phyloP scores from a whole-genome alignment of 2,329 filamentous ascomycete species.

The Stachybotrys elegans region DNA sequence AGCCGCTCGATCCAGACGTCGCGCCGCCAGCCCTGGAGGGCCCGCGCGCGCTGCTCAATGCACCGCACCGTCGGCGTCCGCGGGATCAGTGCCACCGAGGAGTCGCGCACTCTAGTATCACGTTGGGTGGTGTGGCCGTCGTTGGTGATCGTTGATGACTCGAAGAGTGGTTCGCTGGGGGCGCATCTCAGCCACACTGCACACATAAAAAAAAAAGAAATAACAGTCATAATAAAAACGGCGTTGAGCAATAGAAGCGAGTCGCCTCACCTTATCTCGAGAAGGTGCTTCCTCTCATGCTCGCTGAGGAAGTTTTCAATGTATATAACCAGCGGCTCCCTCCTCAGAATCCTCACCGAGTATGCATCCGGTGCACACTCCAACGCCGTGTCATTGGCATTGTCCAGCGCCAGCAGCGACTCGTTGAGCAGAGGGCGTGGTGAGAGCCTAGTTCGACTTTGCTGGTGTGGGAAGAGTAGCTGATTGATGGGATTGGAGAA shows the following conservation, averaged over 20 bases:
- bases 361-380: slow-evolving; percentile 37
- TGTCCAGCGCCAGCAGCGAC: slow-evolving; percentile 45
- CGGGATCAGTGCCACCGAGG: slow-evolving; percentile 46
- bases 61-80: slow-evolving; percentile 39
- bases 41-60: slow-evolving; percentile 40
- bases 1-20: slow-evolving; percentile 49
- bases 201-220: no score
- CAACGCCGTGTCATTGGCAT: slow-evolving; percentile 25
- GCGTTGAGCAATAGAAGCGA: neutral
- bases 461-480: slow-evolving; percentile 24
- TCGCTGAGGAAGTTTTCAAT: slow-evolving; percentile 44
- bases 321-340: slow-evolving; percentile 48
- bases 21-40: slow-evolving; percentile 48
- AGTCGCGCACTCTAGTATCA: slow-evolving; percentile 43
- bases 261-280: slow-evolving; percentile 43
- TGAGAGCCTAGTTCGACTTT: slow-evolving; percentile 15
- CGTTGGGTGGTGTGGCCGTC: slow-evolving; percentile 37
- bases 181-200: no score
- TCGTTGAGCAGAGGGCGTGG: slow-evolving; percentile 44
- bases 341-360: slow-evolving; percentile 40
- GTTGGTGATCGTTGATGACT: slow-evolving; percentile 45
- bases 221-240: neutral
- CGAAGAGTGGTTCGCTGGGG: slow-evolving; percentile 40
- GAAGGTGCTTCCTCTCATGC: slow-evolving; percentile 39
- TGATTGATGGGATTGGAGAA: slow-evolving; percentile 38